Conservation (phyloP, 1,139 yeast species). For the Taphrina flavorubra region DNA sequence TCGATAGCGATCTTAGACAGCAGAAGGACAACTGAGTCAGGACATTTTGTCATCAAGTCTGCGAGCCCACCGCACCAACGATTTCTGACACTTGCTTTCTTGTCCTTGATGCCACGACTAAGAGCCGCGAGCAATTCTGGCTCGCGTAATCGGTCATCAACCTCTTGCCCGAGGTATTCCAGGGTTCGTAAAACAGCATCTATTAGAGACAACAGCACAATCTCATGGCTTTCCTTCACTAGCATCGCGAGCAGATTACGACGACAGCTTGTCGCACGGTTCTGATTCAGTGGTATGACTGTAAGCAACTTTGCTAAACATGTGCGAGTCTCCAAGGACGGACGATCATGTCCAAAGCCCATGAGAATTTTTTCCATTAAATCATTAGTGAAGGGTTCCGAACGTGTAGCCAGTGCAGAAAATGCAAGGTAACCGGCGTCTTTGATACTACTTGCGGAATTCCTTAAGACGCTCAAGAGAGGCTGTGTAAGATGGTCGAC, state of each 20-base stretch:
- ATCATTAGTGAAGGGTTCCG: conserved; percentile 55
- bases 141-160: conserved; percentile 43
- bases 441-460: conserved; percentile 71
- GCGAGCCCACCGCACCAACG: conserved; percentile 60
- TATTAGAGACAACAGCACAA: conserved; percentile 61
- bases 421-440: conserved; percentile 60
- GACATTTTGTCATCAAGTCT: conserved; percentile 53
- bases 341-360: conserved; percentile 51
- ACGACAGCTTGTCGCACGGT: neutral
- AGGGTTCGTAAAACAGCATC: conserved; percentile 59
- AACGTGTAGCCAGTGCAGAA: conserved; percentile 43
- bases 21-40: neutral
- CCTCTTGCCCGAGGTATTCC: conserved; percentile 40
- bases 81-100: conserved; percentile 66
- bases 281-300: conserved; percentile 52
- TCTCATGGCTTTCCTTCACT: conserved; percentile 77
- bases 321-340: conserved; percentile 70
- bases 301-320: conserved; percentile 56
- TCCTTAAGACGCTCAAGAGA: conserved; percentile 69
- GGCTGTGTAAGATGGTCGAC: conserved; percentile 63
- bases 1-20: conserved; percentile 44
- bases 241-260: conserved; percentile 60
- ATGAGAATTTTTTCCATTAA: conserved; percentile 58
- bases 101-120: conserved; percentile 66
- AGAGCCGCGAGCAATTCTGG: conserved; percentile 53